Evolutionary conservation across 2,329 filamentous ascomycete genomes (phyloP), one percentile per base, ranked within the genome.

Genomic region (Cryphonectria radicalis): DNA sequence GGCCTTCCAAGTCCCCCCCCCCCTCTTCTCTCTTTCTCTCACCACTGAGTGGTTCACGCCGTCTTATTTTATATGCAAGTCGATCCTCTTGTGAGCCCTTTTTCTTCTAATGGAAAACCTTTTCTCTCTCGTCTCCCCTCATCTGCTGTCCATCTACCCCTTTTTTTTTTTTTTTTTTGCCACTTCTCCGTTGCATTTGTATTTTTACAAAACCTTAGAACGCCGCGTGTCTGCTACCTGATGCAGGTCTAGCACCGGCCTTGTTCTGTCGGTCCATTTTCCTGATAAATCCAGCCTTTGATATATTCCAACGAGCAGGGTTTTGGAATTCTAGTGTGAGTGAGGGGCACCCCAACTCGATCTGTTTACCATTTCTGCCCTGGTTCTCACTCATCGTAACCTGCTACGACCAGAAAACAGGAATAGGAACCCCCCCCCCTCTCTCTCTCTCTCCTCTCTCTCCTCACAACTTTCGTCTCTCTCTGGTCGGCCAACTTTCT

Each of bases 271-370:
- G 40, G 10, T 11, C 62, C 40, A 63, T 17, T 3, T 62, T 25
- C 14, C 19, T 40, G 32, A 40, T 35, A 62, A n/a, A 22, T 2
- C 35, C 32, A 62, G 59, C 59, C 19, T 40, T 62, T 40, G 59
- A 62, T 35, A 62, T 40, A 62, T 62, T 40, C 32, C 59, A 35
- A 22, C 32, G 32, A 63, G 40, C 62, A n/a, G n/a, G 25, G 37
- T 40, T n/a, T 63, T 63, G 40, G 40, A 19, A 25, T 25, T 62
- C 46, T 62, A 40, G 59, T n/a, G 32, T 62, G 59, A 62, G 59
- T 62, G 59, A 62, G 35, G 59, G 35, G 59, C 59, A 13, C 1
- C 32, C 32, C 55, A 32, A 32, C 55, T 59, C 25, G 5, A 57
- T 50, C 46, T 50, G 46, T 50, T 19, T 50, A 50, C n/a, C 17